Evolutionary conservation across 2,329 filamentous ascomycete genomes (phyloP), one percentile per base, ranked within the genome.

Genomic region (Neoascochyta sp.): DNA sequence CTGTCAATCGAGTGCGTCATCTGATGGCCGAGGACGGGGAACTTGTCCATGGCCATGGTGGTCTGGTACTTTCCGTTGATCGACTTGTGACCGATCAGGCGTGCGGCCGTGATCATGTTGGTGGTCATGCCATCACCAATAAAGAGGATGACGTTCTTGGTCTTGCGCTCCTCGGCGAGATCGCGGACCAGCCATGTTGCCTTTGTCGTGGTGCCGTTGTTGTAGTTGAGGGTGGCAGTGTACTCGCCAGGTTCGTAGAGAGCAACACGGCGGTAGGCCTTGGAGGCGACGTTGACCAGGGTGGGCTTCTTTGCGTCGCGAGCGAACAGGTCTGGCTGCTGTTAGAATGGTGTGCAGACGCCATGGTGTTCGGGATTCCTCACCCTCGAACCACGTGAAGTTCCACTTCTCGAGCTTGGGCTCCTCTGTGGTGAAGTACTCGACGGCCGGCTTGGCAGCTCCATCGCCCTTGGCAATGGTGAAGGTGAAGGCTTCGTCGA

Each of bases 1-100:
- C 73, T 80, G 66, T 90, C 85, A 54, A 92, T 78, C 1, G 84
- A 89, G 64, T 90, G 85, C 8, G 86, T 89, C 74, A 92, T 90
- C 65, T 90, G 86, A 61, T 93, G 86, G 12, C 86, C 86, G 8
- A 90, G 58, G n/a, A 89, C 76, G 3, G 86, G 86, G 65, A 92
- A 92, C 54, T 87, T 74, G 67, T 93, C 86, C 69, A 93, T 71
- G 54, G 78, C 73, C 73, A 93, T 75, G 34, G 71, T 74, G 34
- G 75, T 78, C 68, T 86, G 80, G 62, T 90, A 93, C 61, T 83
- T 85, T 47, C 86, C 86, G 54, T 93, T 92, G 70, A 90, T 74
- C 46, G 75, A 81, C 69, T 86, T 83, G 70, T 93, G 86, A 11
- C 74, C 86, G 32, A 93, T 79, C 33, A 92, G 71, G 45, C 86